Base-by-base conservation (phyloP, 768 basidiomycete genomes). In the Lentinula lateritia region DNA sequence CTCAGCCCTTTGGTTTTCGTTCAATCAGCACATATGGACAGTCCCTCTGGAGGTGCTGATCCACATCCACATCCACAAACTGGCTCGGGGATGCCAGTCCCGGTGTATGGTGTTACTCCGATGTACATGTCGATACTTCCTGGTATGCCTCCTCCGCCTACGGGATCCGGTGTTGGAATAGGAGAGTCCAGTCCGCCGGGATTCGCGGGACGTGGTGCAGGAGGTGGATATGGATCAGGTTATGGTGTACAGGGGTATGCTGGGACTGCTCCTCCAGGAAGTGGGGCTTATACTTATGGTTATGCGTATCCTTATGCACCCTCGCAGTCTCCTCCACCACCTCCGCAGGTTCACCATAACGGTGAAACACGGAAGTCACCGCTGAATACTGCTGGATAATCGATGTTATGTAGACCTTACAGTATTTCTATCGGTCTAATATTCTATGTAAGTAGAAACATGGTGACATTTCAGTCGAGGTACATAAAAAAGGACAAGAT, bases 51-150 rank as follows among this genome's bases (percentile, higher is more conserved):
- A 6, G 39, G 55, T 28, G 23, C 23, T 23, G 53, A 41, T 38
- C 32, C 12, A 20, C 55, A 56, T 42, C 41, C 42, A 9, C 55
- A 56, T 32, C 41, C 55, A 9, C 55, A 56, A 28, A 41, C 39
- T 56, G 41, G 55, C 18, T n/a, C 55, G 12, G 53, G 32, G 35
- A 13, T 54, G 5, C 55, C 38, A 23, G 41, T 48, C 4, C 46
- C 55, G 18, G 55, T 56, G 23, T 56, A 41, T 28, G 55, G 55
- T 43, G 41, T 56, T 1, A 43, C 55, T 5, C 55, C 55, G 28
- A 39, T 56, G 41, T 56, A 56, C 28, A 56, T 56, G 55, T 43
- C 55, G 3, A 56, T 56, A 28, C 38, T 56, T 41, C 55, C 55
- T 56, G 53, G 53, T 18, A 54, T 54, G 46, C 50, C 50, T 9